Evolutionary conservation across 2,329 filamentous ascomycete genomes (phyloP).

Genomic region (Fonsecaea erecta): DNA sequence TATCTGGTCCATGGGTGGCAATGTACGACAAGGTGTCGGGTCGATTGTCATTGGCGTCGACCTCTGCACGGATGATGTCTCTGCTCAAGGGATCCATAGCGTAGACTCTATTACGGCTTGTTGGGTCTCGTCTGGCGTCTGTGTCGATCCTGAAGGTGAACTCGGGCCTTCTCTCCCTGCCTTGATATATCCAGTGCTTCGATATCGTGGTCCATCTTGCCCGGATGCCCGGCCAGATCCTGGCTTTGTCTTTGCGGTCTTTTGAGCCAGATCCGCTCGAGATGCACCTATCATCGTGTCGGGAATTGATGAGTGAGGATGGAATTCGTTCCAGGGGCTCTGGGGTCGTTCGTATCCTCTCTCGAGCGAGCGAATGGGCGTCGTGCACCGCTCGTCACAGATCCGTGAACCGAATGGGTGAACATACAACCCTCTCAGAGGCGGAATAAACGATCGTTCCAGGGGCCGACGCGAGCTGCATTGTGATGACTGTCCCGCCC

Average conservation of each 20-base stretch:
- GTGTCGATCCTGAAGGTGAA: background rate
- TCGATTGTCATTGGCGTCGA: conserved; percentile 23
- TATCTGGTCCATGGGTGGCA: conserved; percentile 22
- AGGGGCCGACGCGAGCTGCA: background rate
- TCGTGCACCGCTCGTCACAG: background rate
- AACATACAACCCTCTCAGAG: conserved; percentile 1
- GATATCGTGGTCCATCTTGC: background rate
- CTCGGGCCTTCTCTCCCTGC: background rate
- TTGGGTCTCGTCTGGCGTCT: background rate
- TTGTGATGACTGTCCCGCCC: background rate
- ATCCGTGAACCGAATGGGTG: background rate
- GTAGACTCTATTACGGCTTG: background rate
- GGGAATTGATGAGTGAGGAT: background rate
- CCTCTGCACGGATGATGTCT: conserved; percentile 23
- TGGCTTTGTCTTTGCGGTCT: background rate
- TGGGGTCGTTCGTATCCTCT: background rate
- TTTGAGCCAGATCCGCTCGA: background rate
- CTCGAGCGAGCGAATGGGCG: background rate
- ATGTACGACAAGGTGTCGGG: conserved; percentile 20
- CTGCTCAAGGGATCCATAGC: conserved; percentile 20
- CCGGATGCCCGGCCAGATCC: conserved; percentile 11
- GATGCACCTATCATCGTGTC: background rate
- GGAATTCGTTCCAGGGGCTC: conserved; percentile 6
- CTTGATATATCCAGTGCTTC: conserved; percentile 5
- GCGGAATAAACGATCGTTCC: background rate